Conservation (phyloP, 768 basidiomycete species). For the Termitomyces sp. region DNA sequence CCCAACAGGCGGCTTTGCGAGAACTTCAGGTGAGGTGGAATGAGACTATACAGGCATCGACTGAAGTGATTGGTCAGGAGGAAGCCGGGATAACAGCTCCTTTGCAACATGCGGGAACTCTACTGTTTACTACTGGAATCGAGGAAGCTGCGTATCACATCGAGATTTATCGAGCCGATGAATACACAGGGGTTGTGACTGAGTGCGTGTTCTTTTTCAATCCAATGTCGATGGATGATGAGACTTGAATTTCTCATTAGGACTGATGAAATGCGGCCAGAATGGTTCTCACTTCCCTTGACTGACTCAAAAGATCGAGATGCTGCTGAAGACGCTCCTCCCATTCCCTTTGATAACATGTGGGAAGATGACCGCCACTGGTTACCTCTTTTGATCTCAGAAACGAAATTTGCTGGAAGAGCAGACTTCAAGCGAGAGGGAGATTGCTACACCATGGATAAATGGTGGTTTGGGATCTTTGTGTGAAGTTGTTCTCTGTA, state of each 20-base stretch:
- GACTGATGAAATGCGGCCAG: constrained; percentile 84
- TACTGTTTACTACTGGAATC: constrained; percentile 59
- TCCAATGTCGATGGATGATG: not conserved
- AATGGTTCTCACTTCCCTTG: constrained; percentile 60
- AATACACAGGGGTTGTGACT: constrained; percentile 54
- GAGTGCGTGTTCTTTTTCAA: constrained; percentile 49
- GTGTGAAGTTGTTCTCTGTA: not conserved
- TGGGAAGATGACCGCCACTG: constrained; percentile 65
- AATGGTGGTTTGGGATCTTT: constrained; percentile 43
- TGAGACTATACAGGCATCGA: not conserved
- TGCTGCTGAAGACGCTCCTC: constrained; percentile 16
- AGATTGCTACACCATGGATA: constrained; percentile 26
- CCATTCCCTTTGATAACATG: constrained; percentile 60
- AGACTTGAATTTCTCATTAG: constrained; percentile 31
- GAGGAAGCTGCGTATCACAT: constrained; percentile 64
- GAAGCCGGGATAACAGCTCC: constrained; percentile 74
- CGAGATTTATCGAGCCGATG: constrained; percentile 63
- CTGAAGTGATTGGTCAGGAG: constrained; percentile 46
- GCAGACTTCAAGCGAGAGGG: constrained; percentile 38
- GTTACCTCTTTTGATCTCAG: constrained; percentile 57
- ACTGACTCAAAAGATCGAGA: not conserved
- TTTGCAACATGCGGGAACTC: constrained; percentile 56
- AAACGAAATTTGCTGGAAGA: constrained; percentile 37
- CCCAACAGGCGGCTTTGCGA: constrained; percentile 68
- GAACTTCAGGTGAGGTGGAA: constrained; percentile 50